phyloP scores from a whole-genome alignment of 371 early-diverging fungal genomes.

The Coemansia sp. region DNA sequence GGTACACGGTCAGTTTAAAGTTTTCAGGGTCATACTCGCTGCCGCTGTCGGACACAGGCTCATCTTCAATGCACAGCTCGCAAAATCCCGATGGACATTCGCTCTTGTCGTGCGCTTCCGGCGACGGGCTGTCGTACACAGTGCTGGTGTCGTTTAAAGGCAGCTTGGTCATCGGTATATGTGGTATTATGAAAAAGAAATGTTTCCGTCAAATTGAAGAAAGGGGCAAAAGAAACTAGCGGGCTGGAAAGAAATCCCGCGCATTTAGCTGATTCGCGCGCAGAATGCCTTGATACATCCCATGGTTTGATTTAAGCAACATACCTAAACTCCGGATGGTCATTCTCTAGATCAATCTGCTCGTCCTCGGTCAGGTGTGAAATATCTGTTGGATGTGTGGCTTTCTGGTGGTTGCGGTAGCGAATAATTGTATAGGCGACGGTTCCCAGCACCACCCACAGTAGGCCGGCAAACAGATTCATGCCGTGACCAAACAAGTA shows the following conservation, averaged over 20 bases:
- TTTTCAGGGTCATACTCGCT: background rate
- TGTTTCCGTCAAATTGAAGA: background rate
- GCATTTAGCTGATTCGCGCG: background rate
- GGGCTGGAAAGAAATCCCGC: too few species aligned
- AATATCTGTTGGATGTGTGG: conserved; percentile 23
- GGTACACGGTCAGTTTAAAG: background rate
- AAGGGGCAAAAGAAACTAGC: too few species aligned
- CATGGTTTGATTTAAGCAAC: conserved; percentile 12
- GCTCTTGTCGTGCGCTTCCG: background rate
- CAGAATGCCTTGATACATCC: background rate
- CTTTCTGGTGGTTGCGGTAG: conserved; percentile 35
- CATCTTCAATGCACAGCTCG: background rate
- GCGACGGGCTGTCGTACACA: background rate
- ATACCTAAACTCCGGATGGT: conserved; percentile 46
- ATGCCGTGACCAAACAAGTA: conserved; percentile 52
- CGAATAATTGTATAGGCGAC: conserved; percentile 22
- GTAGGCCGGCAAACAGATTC: conserved; percentile 32
- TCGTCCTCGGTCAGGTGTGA: conserved; percentile 26
- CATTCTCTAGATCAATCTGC: conserved; percentile 37
- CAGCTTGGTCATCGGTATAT: background rate
- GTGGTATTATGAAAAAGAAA: background rate
- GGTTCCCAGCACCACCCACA: conserved; percentile 19
- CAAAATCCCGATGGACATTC: too few species aligned
- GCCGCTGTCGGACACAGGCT: background rate
- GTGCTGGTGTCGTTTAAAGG: background rate